Percentiles rank a stretch among this genome's conserved stretches.
These are phyloP conservation scores for Karstenula rhodostoma DNA, from an alignment of 2,329 filamentous ascomycete species.

Conservation along the genomic window DNA sequence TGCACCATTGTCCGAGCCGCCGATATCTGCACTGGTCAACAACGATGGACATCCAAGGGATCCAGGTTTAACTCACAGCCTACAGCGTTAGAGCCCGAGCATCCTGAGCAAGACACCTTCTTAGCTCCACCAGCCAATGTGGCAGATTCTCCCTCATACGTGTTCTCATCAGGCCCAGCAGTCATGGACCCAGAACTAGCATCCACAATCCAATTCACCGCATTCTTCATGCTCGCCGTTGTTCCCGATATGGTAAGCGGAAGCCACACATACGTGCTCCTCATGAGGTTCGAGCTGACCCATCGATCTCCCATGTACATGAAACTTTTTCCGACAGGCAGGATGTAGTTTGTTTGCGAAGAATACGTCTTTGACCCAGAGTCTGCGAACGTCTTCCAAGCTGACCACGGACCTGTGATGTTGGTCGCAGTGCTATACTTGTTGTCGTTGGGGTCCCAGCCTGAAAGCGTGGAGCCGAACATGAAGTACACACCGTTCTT, in stretches of 20 bases:
- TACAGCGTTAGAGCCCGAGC: constrained; percentile 59
- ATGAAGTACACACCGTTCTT: constrained; percentile 68
- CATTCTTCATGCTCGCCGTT: constrained; percentile 59
- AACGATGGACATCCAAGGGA: neutral
- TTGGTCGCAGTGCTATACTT: constrained; percentile 67
- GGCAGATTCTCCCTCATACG: constrained; percentile 62
- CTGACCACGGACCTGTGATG: constrained; percentile 67
- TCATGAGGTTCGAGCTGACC: constrained; percentile 66
- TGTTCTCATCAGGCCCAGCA: constrained; percentile 55
- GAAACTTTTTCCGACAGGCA: constrained; percentile 55
- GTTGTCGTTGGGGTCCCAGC: constrained; percentile 71
- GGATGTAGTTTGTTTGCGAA: constrained; percentile 68
- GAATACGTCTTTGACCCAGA: constrained; percentile 65
- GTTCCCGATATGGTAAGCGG: constrained; percentile 64
- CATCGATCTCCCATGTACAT: constrained; percentile 75
- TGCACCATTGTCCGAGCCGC: constrained; percentile 57
- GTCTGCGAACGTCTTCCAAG: constrained; percentile 67
- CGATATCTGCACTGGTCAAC: constrained; percentile 27
- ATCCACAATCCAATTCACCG: constrained; percentile 64
- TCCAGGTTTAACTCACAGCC: constrained; percentile 51
- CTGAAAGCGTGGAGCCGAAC: constrained; percentile 62
- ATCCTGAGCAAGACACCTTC: constrained; percentile 59
- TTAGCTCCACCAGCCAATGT: constrained; percentile 57
- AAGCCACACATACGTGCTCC: constrained; percentile 71
- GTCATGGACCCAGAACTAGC: constrained; percentile 55